Percentiles rank a stretch among this genome's conserved stretches.
These are phyloP conservation scores for Pseudonitzschia multiseries DNA, from an alignment of 108 stramenopile species.

Conservation along the genomic window DNA sequence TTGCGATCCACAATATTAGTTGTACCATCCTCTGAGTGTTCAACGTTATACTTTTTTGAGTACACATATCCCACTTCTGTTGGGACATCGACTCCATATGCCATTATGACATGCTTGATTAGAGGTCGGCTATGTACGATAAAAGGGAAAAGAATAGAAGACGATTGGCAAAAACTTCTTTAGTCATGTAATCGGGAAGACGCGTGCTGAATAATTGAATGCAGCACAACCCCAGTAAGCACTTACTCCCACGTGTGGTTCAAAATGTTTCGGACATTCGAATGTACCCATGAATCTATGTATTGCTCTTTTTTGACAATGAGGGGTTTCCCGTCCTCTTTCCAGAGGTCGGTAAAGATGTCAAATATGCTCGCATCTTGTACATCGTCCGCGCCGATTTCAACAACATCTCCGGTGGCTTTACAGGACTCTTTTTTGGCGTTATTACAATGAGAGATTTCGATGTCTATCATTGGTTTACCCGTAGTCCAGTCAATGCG, in stretches of 20 bases:
- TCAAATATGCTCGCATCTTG: conserved; percentile 62
- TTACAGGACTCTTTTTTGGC: conserved; percentile 36
- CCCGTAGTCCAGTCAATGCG: conserved; percentile 74
- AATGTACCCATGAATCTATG: conserved; percentile 62
- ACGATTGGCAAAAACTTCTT: background rate
- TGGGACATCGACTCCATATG: conserved; percentile 81
- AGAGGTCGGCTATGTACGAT: conserved; percentile 49
- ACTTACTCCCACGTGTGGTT: conserved; percentile 72
- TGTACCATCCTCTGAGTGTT: conserved; percentile 36
- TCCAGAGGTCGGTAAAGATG: conserved; percentile 70
- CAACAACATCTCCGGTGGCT: conserved; percentile 11
- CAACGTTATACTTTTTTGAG: conserved; percentile 37
- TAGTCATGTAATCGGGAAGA: background rate
- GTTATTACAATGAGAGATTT: conserved; percentile 50
- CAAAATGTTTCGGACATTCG: conserved; percentile 60
- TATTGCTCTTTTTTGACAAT: conserved; percentile 70
- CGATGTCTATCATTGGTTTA: conserved; percentile 62
- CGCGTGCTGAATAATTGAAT: background rate
- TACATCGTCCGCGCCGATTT: conserved; percentile 50
- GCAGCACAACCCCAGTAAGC: background rate
- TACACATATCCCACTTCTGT: conserved; percentile 83
- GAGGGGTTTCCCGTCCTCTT: conserved; percentile 66
- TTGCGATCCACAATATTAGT: conserved; percentile 1
- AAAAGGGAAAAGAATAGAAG: background rate
- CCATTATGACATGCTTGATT: conserved; percentile 85